These are phyloP conservation scores for Dendrobium huoshanense DNA, from an alignment of 106 monocot species.

Conservation along the genomic window DNA sequence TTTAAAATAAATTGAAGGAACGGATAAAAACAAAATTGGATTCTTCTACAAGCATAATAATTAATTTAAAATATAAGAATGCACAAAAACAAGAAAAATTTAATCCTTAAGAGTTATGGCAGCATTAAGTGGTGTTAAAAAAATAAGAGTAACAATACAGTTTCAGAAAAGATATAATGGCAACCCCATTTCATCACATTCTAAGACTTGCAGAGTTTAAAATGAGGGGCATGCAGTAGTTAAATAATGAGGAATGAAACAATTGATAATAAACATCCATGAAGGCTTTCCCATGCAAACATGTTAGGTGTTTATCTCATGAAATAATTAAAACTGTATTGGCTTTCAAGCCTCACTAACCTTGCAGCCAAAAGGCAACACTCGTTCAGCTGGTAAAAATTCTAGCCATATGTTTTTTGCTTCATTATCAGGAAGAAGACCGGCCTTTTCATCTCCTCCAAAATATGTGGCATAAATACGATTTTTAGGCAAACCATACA, in stretches of 20 bases:
- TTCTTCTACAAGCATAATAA: neutral
- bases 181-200: neutral
- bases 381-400: conserved; percentile 53
- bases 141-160: neutral
- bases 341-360: conserved; percentile 22
- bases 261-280: neutral
- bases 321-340: neutral
- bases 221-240: neutral
- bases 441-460: conserved; percentile 90
- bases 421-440: conserved; percentile 82
- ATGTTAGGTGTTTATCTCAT: neutral
- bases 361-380: conserved; percentile 95
- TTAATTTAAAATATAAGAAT: neutral
- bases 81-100: neutral
- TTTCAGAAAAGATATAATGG: neutral
- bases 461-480: conserved; percentile 89
- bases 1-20: too few species aligned
- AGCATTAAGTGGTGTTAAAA: neutral
- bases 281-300: neutral
- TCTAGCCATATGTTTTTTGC: conserved; percentile 72
- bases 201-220: neutral
- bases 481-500: conserved; percentile 71
- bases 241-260: neutral
- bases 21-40: neutral
- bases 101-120: neutral